Evolutionary conservation across 192 early-diverging fungal genomes (phyloP), one percentile per base, ranked within the genome.

Genomic region (Coemansia sp.): DNA sequence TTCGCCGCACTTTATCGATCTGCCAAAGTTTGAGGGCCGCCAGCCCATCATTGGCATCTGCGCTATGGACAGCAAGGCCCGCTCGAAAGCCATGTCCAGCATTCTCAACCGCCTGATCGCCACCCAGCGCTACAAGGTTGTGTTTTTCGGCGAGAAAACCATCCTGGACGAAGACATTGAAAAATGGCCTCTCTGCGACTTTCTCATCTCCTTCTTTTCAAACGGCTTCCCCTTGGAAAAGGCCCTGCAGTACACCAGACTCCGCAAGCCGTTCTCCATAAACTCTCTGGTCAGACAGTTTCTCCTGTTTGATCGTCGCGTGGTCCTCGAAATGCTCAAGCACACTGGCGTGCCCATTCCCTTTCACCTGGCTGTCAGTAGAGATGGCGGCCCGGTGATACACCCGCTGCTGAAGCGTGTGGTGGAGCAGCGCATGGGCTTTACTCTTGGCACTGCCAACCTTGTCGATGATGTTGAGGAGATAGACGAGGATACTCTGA

Each of bases 201-300:
- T 96, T 64, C 82, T 98, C 44, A 93, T 98, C 22, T 90, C 91
- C 11, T 98, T 98, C 77, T 98, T 96, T 73, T 96, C 94, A 8
- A 62, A 58, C 15, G 94, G 91, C 8, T 98, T 98, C 55, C 95
- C 95, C 5, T 72, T 98, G 13, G 80, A 86, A 26, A 98, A 98
- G 76, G 94, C 95, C 0, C 88, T 93, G 35, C 72, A 86, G 43
- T 98, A 98, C 55, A 84, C 89, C 13, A 77, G 87, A 29, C 78
- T 93, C 35, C 80, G 90, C 32, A 75, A 81, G 11, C 94, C 94
- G 24, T 93, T 88, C 52, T 87, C 87, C 58, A 85, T 98, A 15
- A 98, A 98, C 80, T 88, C 94, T 53, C 79, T 98, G 20, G 80
- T 81, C 15, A 83, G 92, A 71, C 95, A 96, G 64, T 82, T 88